phyloP scores from a whole-genome alignment of 2,329 filamentous ascomycete species.

The Byssochlamys sp. region DNA sequence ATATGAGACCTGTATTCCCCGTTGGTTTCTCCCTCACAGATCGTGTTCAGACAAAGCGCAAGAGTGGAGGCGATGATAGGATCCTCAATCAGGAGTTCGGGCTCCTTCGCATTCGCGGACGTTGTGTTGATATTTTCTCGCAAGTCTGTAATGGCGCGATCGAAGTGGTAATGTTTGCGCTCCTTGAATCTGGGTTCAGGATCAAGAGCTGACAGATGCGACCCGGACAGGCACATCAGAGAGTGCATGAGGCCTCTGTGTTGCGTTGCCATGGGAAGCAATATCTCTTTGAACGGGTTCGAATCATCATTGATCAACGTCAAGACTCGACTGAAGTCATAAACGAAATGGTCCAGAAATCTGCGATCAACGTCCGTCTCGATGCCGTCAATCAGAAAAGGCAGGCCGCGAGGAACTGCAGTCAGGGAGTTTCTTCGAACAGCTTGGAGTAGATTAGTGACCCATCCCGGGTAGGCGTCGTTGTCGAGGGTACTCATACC shows the following conservation, averaged over 20 bases:
- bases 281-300: slow-evolving; percentile 76
- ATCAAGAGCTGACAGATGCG: slow-evolving; percentile 52
- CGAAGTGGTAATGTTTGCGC: slow-evolving; percentile 48
- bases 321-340: slow-evolving; percentile 66
- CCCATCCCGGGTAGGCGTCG: background rate
- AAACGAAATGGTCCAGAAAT: slow-evolving; percentile 75
- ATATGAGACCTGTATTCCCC: slow-evolving; percentile 75
- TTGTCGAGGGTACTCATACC: slow-evolving; percentile 24
- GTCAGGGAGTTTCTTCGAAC: slow-evolving; percentile 24
- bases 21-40: slow-evolving; percentile 49
- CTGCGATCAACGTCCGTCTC: slow-evolving; percentile 70
- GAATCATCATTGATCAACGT: slow-evolving; percentile 71
- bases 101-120: slow-evolving; percentile 13
- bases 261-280: slow-evolving; percentile 70
- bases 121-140: slow-evolving; percentile 30
- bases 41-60: slow-evolving; percentile 51
- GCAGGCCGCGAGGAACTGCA: slow-evolving; percentile 37
- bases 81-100: slow-evolving; percentile 41
- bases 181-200: slow-evolving; percentile 43
- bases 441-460: slow-evolving; percentile 12
- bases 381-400: slow-evolving; percentile 64
- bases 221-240: slow-evolving; percentile 71
- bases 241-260: slow-evolving; percentile 84
- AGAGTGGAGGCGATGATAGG: slow-evolving; percentile 54
- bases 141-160: slow-evolving; percentile 31